Percentiles rank a stretch among this genome's conserved stretches.
phyloP scores from a whole-genome alignment of 108 stramenopile species.

The Nitzschia sp. region DNA sequence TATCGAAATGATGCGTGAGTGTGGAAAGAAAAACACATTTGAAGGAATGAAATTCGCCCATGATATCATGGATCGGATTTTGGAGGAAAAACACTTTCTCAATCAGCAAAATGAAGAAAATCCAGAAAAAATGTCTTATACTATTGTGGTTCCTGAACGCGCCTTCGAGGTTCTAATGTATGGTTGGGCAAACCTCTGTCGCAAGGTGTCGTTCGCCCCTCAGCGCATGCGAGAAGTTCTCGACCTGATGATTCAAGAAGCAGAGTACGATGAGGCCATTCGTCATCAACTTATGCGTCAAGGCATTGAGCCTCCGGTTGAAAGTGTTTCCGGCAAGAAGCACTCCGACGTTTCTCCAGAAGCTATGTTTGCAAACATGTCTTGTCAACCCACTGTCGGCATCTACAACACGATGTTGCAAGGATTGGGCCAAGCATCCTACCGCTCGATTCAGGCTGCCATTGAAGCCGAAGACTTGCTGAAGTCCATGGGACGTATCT shows the following conservation, averaged over 20 bases:
- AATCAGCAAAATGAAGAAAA: conserved; percentile 15
- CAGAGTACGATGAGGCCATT: conserved; percentile 34
- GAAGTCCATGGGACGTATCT: conserved; percentile 26
- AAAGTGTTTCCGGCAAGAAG: conserved; percentile 3
- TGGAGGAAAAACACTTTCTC: conserved; percentile 44
- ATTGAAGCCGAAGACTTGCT: conserved; percentile 41
- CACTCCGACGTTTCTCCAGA: conserved; percentile 11
- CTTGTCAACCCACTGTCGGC: conserved; percentile 47
- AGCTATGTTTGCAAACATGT: conserved; percentile 9
- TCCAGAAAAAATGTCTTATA: neutral
- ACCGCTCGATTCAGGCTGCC: conserved; percentile 25
- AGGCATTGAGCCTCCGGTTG: neutral
- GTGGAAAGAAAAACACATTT: conserved; percentile 36
- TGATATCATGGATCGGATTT: conserved; percentile 44
- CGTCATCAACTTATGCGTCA: neutral
- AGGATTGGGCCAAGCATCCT: conserved; percentile 36
- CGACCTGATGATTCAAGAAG: conserved; percentile 39
- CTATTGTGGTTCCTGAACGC: conserved; percentile 35
- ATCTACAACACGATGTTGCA: conserved; percentile 51
- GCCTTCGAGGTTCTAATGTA: conserved; percentile 43
- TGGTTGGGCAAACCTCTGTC: conserved; percentile 43
- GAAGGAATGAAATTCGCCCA: conserved; percentile 49
- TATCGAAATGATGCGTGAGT: conserved; percentile 36
- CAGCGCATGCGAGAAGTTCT: conserved; percentile 46
- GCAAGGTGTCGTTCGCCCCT: conserved; percentile 23